Base-by-base conservation (phyloP, 306 rosid species). In the Lagenaria siceraria region DNA sequence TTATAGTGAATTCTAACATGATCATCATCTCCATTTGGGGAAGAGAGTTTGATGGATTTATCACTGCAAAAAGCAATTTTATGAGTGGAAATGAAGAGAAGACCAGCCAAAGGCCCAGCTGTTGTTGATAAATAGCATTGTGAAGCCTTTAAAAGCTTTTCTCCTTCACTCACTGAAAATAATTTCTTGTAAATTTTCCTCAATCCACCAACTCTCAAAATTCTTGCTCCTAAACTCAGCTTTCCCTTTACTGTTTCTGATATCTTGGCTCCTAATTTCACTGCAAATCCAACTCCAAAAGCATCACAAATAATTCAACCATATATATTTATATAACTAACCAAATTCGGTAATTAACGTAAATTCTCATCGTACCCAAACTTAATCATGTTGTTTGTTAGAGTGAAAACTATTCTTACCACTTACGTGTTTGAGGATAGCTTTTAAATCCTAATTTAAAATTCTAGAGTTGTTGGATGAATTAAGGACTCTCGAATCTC, bases 171-270 rank as follows among this genome's bases (percentile, higher is more conserved):
- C 6, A 70, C 5, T 46, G 76, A 8, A 48, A 70, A 70, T 14
- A 70, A 1, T 1, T 70, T 70, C 76, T 70, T 70, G 58, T 70
- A 70, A 15, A 70, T 70, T 48, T 70, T 46, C 8, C 38, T 70
- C 15, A 70, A 1, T 3, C 76, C 76, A 24, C 76, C 76, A 15
- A 71, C 76, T 25, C 84, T 89, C n/a, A 90, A 42, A 54, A 90
- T 85, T 78, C 60, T 84, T 17, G 89, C 89, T 18, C 98, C 98
- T 79, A 92, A 88, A 63, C 87, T 87, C 80, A 92, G 66, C 85
- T 92, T 92, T 4, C 96, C 88, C 84, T 89, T 90, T 24, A 89
- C 29, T 21, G 86, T 87, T 77, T 89, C 91, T 18, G 96, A 84
- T 14, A 89, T 74, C 72, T 86, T 90, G 24, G 86, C 72, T 77